A percentile compares a stretch with the other conserved stretches of the same genome.
Evolutionary conservation across 2,329 filamentous ascomycete species (phyloP).

Genomic region (Trichoderma guizhouense): DNA sequence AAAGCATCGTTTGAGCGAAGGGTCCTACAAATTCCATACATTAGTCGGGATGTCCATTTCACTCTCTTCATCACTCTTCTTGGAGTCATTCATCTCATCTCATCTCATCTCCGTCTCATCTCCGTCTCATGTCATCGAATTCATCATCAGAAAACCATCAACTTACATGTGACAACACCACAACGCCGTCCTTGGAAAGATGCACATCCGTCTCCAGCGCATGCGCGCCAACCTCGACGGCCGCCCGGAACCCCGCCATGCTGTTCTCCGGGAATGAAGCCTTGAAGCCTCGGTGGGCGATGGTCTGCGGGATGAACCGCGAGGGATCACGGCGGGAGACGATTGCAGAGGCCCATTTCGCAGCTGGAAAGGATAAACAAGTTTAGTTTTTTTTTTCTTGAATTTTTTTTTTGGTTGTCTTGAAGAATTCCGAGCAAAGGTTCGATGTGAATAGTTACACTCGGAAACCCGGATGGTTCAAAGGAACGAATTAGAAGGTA

Average conservation of each 20-base stretch:
- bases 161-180: conserved; percentile 77
- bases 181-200: conserved; percentile 74
- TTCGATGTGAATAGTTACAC: background rate
- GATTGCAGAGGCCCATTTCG: conserved; percentile 35
- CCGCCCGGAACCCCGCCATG: conserved; percentile 71
- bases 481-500: background rate
- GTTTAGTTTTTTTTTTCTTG: background rate
- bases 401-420: background rate
- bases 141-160: background rate
- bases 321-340: conserved; percentile 27
- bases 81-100: background rate
- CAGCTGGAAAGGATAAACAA: conserved; percentile 16
- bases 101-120: background rate
- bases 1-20: conserved; percentile 75
- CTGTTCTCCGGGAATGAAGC: conserved; percentile 80
- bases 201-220: conserved; percentile 89
- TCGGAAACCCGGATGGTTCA: background rate
- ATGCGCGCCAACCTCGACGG: conserved; percentile 69
- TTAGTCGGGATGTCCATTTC: background rate
- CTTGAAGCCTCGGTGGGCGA: conserved; percentile 78
- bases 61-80: background rate
- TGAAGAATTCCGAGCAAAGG: background rate
- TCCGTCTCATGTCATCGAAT: background rate
- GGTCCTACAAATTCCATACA: conserved; percentile 53
- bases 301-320: conserved; percentile 59